Percentiles rank a stretch among this genome's conserved stretches.
Conservation (phyloP, 345 rosid species). For the Gossypium turneri region DNA sequence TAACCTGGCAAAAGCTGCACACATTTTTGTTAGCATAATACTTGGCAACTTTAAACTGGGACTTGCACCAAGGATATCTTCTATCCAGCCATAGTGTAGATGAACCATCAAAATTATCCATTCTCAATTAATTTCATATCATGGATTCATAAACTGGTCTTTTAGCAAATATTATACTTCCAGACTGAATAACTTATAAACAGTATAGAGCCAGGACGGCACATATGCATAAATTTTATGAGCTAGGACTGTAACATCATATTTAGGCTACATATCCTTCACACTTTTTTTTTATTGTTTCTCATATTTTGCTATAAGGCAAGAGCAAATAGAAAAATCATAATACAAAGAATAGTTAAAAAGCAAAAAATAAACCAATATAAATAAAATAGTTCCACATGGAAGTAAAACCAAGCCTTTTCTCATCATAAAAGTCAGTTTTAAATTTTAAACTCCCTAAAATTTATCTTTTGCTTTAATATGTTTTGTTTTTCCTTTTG, state of each 20-base stretch:
- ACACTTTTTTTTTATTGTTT: neutral
- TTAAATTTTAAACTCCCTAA: neutral
- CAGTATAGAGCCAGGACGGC: too few species aligned
- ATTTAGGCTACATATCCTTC: neutral
- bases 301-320: neutral
- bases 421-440: neutral
- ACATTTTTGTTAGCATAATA: neutral
- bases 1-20: neutral
- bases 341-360: constrained; percentile 1
- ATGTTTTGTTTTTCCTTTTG: neutral
- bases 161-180: neutral
- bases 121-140: neutral
- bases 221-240: neutral
- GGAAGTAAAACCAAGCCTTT: neutral
- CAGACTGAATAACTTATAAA: neutral
- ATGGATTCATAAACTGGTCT: neutral
- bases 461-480: neutral
- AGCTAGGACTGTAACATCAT: neutral
- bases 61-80: neutral
- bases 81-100: neutral
- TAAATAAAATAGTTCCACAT: neutral
- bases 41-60: neutral
- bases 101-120: neutral
- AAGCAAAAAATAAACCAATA: neutral
- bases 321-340: neutral